phyloP scores from a whole-genome alignment of 1,139 yeast species.

The Suhomyces coccinellae region DNA sequence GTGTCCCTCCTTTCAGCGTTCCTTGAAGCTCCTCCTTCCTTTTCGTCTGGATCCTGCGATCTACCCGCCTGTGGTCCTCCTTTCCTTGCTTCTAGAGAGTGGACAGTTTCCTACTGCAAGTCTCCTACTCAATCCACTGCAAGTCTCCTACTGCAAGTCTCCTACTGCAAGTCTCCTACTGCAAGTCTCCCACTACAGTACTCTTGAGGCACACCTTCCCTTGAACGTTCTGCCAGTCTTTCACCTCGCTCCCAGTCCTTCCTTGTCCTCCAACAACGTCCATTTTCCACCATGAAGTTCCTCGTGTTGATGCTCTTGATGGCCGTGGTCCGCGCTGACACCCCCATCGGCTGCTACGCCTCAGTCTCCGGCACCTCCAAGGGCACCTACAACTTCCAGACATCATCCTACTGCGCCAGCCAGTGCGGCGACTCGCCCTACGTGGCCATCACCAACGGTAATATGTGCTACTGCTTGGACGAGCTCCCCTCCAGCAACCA shows the following conservation, averaged over 20 bases:
- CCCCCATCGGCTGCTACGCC: slow-evolving; percentile 34
- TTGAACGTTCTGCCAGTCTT: neutral
- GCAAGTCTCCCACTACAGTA: too few species aligned
- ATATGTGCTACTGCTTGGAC: slow-evolving; percentile 66
- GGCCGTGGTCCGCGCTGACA: slow-evolving; percentile 6
- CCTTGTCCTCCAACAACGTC: neutral
- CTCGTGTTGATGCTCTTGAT: slow-evolving; percentile 1
- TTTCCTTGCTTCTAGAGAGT: too few species aligned
- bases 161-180: too few species aligned
- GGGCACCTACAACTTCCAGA: slow-evolving; percentile 49
- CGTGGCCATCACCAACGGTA: slow-evolving; percentile 60
- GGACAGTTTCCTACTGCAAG: too few species aligned
- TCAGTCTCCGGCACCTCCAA: slow-evolving; percentile 29
- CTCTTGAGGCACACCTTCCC: too few species aligned
- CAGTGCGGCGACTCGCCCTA: slow-evolving; percentile 52
- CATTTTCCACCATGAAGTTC: slow-evolving; percentile 1
- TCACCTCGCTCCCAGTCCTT: neutral
- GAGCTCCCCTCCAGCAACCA: slow-evolving; percentile 45
- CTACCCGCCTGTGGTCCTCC: too few species aligned
- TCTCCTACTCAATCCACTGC: too few species aligned
- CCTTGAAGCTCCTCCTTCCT: too few species aligned
- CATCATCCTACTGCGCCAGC: slow-evolving; percentile 48
- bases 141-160: too few species aligned
- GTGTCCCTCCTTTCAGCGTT: too few species aligned
- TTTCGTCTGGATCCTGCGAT: too few species aligned